Percentiles rank a stretch among this genome's conserved stretches.
Conservation (phyloP, 768 basidiomycete genomes). For the Lanmaoa pseudosensibilis region DNA sequence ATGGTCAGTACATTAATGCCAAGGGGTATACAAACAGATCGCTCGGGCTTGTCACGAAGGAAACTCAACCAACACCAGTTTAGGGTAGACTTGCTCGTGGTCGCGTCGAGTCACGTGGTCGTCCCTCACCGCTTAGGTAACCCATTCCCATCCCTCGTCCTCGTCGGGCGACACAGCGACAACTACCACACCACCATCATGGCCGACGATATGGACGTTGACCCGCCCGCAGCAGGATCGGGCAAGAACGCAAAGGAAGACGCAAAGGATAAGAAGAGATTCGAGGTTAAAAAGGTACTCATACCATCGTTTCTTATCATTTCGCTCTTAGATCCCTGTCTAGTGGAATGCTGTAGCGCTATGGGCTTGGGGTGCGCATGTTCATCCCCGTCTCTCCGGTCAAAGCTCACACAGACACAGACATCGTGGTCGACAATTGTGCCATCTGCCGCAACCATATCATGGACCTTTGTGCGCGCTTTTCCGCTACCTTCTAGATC, state of each 20-base stretch:
- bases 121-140: conserved; percentile 18
- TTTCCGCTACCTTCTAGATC: not conserved
- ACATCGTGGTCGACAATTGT: conserved; percentile 99
- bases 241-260: conserved; percentile 53
- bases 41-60: conserved; percentile 17
- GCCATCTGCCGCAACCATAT: conserved; percentile 99
- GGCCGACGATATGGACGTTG: conserved; percentile 75
- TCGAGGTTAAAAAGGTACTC: conserved; percentile 97
- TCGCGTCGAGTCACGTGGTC: conserved; percentile 40
- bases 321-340: not conserved
- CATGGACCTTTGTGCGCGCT: conserved; percentile 93
- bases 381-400: not conserved
- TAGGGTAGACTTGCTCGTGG: conserved; percentile 42
- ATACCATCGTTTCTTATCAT: not conserved
- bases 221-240: conserved; percentile 40
- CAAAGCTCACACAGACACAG: conserved; percentile 41
- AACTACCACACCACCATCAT: conserved; percentile 31
- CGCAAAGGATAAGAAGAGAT: conserved; percentile 75
- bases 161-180: not conserved
- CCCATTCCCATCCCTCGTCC: not conserved
- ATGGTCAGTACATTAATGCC: conserved; percentile 40
- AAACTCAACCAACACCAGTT: conserved; percentile 33
- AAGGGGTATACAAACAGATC: conserved; percentile 10
- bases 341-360: conserved; percentile 99
- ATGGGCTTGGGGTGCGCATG: conserved; percentile 91